A percentile compares a stretch with the other conserved stretches of the same genome.
These are phyloP conservation scores for Baorangia bicolor DNA, from an alignment of 768 basidiomycete species.

Conservation along the genomic window DNA sequence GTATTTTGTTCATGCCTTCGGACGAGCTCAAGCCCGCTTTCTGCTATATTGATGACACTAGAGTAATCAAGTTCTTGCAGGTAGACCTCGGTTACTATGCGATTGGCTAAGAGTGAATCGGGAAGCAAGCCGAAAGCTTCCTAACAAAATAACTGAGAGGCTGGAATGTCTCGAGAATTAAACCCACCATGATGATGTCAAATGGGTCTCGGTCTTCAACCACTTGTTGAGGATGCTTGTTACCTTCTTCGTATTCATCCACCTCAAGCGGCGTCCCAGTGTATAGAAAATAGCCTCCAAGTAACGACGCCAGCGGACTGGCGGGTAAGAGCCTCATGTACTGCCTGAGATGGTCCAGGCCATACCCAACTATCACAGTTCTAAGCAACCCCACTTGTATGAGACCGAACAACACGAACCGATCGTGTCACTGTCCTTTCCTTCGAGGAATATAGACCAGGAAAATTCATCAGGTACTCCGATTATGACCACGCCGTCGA, in stretches of 20 bases:
- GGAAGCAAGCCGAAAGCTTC: conserved; percentile 50
- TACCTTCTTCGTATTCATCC: conserved; percentile 26
- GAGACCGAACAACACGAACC: conserved; percentile 44
- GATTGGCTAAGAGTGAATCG: conserved; percentile 63
- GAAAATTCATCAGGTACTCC: conserved; percentile 75
- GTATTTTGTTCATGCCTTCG: conserved; percentile 52
- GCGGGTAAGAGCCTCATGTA: conserved; percentile 68
- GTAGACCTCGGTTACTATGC: conserved; percentile 66
- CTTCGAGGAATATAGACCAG: conserved; percentile 79
- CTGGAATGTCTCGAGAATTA: not conserved
- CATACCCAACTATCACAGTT: conserved; percentile 55
- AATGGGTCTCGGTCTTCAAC: conserved; percentile 51
- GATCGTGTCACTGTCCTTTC: conserved; percentile 62
- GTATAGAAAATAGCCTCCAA: conserved; percentile 70
- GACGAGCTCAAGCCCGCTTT: conserved; percentile 63
- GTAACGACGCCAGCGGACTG: conserved; percentile 51
- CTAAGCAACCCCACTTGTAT: not conserved
- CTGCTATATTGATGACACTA: conserved; percentile 67
- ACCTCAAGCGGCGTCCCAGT: conserved; percentile 47
- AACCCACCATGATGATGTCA: conserved; percentile 59
- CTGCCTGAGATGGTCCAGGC: conserved; percentile 50
- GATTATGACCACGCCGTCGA: conserved; percentile 74
- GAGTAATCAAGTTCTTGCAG: conserved; percentile 69
- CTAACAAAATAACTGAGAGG: conserved; percentile 36
- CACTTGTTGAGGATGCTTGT: conserved; percentile 5